Evolutionary conservation across 1,139 yeast species (phyloP).

Genomic region (Eremothecium sinecaudum): DNA sequence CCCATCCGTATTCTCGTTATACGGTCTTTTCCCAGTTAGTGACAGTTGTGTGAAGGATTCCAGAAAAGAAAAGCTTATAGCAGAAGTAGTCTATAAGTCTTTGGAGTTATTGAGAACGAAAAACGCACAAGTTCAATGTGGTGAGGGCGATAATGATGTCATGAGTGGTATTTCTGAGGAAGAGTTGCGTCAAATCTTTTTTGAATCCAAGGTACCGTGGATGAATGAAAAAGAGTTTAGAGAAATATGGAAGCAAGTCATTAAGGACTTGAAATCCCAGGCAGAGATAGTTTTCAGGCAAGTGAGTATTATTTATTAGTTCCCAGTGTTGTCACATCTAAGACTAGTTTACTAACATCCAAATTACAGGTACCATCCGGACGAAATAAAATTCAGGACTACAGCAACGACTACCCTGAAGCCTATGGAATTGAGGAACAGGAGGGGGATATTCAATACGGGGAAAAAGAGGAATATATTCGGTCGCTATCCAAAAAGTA

Average conservation of each 20-base stretch:
- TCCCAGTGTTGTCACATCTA: conserved; percentile 1
- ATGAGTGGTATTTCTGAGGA: conserved; percentile 44
- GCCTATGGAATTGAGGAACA: conserved; percentile 32
- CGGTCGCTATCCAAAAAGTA: conserved; percentile 67
- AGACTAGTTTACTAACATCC: conserved; percentile 23
- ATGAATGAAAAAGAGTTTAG: conserved; percentile 68
- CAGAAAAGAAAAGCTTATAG: conserved; percentile 58
- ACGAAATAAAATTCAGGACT: conserved; percentile 21
- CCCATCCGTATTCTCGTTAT: conserved; percentile 47
- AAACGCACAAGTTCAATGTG: conserved; percentile 64
- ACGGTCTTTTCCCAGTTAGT: conserved; percentile 50
- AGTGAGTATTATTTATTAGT: conserved; percentile 35
- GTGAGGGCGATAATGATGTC: conserved; percentile 37
- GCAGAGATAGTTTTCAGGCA: conserved; percentile 83
- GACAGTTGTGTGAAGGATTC: conserved; percentile 71
- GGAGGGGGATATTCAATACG: conserved; percentile 32
- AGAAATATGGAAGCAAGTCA: conserved; percentile 65
- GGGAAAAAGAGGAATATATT: conserved; percentile 38
- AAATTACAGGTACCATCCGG: conserved; percentile 27
- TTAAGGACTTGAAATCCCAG: conserved; percentile 55
- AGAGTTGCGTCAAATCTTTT: conserved; percentile 52
- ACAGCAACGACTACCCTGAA: conserved; percentile 25
- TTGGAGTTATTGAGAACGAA: conserved; percentile 57
- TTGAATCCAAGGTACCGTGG: conserved; percentile 43
- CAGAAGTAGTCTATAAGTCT: conserved; percentile 58